phyloP scores from a whole-genome alignment of 176 grass and related monocot genomes.

The Cenchrus americanus region DNA sequence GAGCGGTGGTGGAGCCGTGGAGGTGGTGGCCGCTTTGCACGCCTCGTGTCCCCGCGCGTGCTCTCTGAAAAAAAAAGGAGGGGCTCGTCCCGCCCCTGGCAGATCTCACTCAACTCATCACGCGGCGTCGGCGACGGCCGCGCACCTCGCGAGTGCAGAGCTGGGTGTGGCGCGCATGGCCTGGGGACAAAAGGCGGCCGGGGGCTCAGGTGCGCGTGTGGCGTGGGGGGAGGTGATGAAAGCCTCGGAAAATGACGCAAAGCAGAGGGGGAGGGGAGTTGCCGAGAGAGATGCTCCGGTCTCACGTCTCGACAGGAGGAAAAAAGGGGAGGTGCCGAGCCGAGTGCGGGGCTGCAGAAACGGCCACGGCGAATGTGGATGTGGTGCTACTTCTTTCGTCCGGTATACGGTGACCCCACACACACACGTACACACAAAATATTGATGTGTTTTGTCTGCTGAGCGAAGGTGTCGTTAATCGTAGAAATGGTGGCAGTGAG shows the following conservation, averaged over 20 bases:
- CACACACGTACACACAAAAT: not conserved
- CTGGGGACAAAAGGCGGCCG: not conserved
- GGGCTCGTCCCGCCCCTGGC: not conserved
- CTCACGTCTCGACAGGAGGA: not conserved
- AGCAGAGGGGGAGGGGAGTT: not conserved
- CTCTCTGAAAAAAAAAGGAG: not conserved
- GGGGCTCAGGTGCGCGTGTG: not conserved
- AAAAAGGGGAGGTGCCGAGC: not conserved
- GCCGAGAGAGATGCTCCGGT: not conserved
- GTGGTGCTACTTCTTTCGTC: not conserved
- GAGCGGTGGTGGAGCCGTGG: not conserved
- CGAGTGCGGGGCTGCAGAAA: not conserved
- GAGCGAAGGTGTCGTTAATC: no score
- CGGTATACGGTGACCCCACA: not conserved
- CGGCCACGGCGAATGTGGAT: no score
- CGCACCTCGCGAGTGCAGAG: not conserved
- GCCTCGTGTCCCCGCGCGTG: constrained; percentile 18
- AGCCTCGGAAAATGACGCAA: not conserved
- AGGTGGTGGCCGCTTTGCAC: constrained; percentile 15
- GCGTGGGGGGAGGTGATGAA: not conserved
- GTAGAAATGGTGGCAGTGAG: not conserved
- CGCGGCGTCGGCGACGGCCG: not conserved
- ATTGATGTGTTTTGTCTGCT: not conserved
- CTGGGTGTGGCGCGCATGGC: not conserved
- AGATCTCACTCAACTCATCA: not conserved